Evolutionary conservation across 1,284 basidiomycete genomes (phyloP), one percentile per base, ranked within the genome.

Genomic region (Sanghuangporus weigelae): DNA sequence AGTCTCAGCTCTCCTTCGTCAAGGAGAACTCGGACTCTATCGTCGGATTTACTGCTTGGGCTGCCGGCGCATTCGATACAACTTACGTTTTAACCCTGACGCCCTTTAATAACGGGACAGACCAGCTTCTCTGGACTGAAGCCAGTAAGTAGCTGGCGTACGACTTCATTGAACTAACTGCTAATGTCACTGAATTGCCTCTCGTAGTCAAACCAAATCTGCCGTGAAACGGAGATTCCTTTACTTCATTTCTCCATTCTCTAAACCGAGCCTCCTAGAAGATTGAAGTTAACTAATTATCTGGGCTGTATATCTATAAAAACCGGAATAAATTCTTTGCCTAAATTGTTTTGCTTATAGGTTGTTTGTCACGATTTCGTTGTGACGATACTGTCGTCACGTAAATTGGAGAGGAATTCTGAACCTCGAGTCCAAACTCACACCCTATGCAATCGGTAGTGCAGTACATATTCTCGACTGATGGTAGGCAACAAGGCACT

Each of bases 41-140:
- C 53, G 74, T 76, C 50, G 83, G 83, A 23, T 85, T 83, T 73
- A 73, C 80, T n/a, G 75, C 77, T 51, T 82, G 80, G 80, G 69
- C 76, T 50, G 76, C 76, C 10, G 77, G 77, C 59, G 72, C 76
- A 4, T 78, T 78, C 68, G 75, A 75, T 60, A 73, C 71, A 8
- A 73, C 71, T 65, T 78, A 78, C 67, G 71, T 75, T 16, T 70
- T 78, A 26, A 72, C 72, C 40, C 69, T 75, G 55, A 74, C 73
- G 10, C 76, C 76, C 8, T 73, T 74, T 70, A 60, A 71, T 23
- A 70, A 77, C 66, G 76, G 75, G 31, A 70, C 72, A 40, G 77
- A 78, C 68, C 75, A 77, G 69, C 74, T 75, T 21, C 69, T 77
- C 35, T 76, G 63, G 66, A 67, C 54, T 49, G 68, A 69, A 36